These are phyloP conservation scores for Candida michaelii DNA, from an alignment of 805 yeast species.

Conservation along the genomic window DNA sequence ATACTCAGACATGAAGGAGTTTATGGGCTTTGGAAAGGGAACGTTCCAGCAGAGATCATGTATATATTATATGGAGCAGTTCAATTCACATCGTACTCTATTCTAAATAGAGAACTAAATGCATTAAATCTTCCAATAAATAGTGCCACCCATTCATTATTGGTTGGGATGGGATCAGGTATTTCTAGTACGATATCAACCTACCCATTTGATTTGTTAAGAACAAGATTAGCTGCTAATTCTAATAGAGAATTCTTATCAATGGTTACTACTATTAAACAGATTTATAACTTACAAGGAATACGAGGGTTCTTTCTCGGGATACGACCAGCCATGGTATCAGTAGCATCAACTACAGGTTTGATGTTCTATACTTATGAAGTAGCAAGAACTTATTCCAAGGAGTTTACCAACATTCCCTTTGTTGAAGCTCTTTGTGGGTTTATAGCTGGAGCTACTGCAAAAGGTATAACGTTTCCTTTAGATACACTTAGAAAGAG, in stretches of 20 bases:
- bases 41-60: slow-evolving; percentile 85
- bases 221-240: slow-evolving; percentile 84
- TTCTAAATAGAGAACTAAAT: slow-evolving; percentile 47
- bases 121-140: slow-evolving; percentile 19
- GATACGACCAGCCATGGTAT: slow-evolving; percentile 49
- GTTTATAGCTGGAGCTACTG: slow-evolving; percentile 68
- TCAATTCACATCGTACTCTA: slow-evolving; percentile 75
- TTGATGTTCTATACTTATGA: slow-evolving; percentile 73
- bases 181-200: slow-evolving; percentile 67
- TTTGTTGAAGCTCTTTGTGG: slow-evolving; percentile 61
- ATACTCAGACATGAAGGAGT: slow-evolving; percentile 66
- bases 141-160: slow-evolving; percentile 42
- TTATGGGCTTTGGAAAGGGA: slow-evolving; percentile 91
- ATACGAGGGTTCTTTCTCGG: slow-evolving; percentile 51
- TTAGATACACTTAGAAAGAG: slow-evolving; percentile 80
- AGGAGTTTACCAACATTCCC: slow-evolving; percentile 28
- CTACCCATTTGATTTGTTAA: slow-evolving; percentile 86
- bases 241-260: slow-evolving; percentile 36
- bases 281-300: slow-evolving; percentile 37
- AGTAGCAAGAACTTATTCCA: slow-evolving; percentile 38
- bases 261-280: slow-evolving; percentile 24
- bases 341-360: slow-evolving; percentile 72
- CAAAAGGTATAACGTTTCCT: slow-evolving; percentile 80
- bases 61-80: slow-evolving; percentile 81
- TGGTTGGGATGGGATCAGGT: slow-evolving; percentile 81